phyloP scores from a whole-genome alignment of 2,329 filamentous ascomycete species.

The Nannizziopsis arthrosporioides region DNA sequence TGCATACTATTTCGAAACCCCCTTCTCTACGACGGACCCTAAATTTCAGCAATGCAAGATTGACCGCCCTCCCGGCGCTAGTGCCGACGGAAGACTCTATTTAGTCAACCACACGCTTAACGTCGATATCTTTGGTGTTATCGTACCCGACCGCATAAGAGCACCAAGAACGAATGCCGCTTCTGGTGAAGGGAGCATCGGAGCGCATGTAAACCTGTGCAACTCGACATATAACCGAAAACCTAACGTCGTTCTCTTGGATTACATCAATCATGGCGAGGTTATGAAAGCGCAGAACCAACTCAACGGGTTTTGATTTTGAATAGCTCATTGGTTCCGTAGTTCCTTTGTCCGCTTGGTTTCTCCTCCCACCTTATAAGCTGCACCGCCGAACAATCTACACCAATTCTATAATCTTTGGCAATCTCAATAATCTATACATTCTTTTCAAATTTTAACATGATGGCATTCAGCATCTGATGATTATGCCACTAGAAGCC shows the following conservation, averaged over 20 bases:
- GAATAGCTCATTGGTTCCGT: not conserved
- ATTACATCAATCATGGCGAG: constrained; percentile 37
- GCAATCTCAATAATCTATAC: no score
- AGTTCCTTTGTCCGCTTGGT: not conserved
- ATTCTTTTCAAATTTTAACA: no score
- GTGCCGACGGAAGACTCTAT: constrained; percentile 34
- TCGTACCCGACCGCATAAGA: constrained; percentile 33
- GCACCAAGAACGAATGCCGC: constrained; percentile 35
- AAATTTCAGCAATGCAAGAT: constrained; percentile 35
- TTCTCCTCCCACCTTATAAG: no score
- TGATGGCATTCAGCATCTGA: no score
- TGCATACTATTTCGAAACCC: constrained; percentile 38
- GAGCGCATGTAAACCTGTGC: constrained; percentile 32
- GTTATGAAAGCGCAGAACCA: constrained; percentile 31
- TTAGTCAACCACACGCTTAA: constrained; percentile 41
- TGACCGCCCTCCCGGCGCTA: constrained; percentile 32
- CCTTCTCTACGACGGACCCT: constrained; percentile 32
- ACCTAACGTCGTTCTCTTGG: constrained; percentile 36
- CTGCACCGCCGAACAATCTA: no score
- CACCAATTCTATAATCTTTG: no score
- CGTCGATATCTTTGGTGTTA: constrained; percentile 31
- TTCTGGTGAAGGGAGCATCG: constrained; percentile 34
- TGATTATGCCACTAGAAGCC: no score
- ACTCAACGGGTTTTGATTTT: constrained; percentile 29
- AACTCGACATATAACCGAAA: constrained; percentile 27